Conservation (phyloP, 176 grass and related monocot genomes). For the Carex pumila region DNA sequence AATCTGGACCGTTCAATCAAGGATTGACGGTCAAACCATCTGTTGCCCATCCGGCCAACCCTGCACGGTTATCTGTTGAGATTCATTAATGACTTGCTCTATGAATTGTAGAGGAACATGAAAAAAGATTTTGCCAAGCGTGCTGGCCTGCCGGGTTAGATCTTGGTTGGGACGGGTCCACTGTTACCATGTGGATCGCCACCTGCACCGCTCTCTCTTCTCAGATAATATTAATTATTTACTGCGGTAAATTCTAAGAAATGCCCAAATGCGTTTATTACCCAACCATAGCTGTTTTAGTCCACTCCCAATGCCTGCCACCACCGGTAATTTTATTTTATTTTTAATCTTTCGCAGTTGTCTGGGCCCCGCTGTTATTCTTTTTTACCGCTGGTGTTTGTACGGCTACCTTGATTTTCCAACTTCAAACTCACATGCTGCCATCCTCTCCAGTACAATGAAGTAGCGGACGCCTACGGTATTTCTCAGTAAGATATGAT, state of each 20-base stretch:
- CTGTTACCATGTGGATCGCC: slow-evolving; percentile 38
- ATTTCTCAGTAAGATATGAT: not conserved
- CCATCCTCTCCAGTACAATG: not conserved
- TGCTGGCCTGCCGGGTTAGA: slow-evolving; percentile 37
- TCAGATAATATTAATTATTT: slow-evolving; percentile 4
- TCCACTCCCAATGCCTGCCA: not conserved
- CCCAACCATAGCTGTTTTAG: slow-evolving; percentile 13
- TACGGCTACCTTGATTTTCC: slow-evolving; percentile 26
- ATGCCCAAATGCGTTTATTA: slow-evolving; percentile 6
- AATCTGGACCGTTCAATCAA: not conserved
- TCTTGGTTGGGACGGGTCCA: slow-evolving; percentile 19
- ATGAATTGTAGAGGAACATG: not conserved
- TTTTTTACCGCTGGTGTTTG: slow-evolving; percentile 22
- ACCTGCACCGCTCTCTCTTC: not conserved
- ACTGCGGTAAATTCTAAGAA: slow-evolving; percentile 13
- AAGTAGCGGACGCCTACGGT: not conserved
- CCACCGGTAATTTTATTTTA: not conserved
- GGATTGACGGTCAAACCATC: not conserved
- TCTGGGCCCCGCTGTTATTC: not conserved
- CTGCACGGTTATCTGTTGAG: not conserved
- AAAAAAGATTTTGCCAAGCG: slow-evolving; percentile 10
- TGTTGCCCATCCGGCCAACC: not conserved
- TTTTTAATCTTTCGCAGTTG: slow-evolving; percentile 16
- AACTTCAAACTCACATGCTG: slow-evolving; percentile 21
- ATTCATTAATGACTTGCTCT: not conserved